phyloP scores from a whole-genome alignment of 257 asterid species.

The Gentiana dahurica region DNA sequence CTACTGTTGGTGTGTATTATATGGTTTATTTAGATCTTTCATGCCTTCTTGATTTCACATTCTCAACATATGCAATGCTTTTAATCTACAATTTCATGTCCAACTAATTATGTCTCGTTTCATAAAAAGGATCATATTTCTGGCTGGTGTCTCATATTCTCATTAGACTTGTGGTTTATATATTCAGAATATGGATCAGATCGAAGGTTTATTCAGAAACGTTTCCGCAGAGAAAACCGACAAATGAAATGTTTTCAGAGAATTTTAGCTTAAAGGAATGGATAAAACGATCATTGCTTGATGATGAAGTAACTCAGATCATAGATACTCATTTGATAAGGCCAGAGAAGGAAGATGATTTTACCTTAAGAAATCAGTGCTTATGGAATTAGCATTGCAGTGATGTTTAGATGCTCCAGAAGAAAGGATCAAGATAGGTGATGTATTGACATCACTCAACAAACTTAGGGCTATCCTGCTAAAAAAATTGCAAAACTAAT shows the following conservation, averaged over 20 bases:
- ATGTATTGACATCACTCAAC: constrained; percentile 15
- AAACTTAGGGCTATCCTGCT: constrained; percentile 14
- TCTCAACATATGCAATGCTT: no score
- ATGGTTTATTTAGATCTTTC: no score
- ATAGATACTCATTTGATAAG: constrained; percentile 19
- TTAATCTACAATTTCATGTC: no score
- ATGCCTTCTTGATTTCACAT: no score
- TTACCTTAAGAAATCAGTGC: constrained; percentile 8
- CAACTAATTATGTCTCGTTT: no score
- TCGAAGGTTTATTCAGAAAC: no score
- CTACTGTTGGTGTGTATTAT: no score
- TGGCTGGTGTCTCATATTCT: not conserved
- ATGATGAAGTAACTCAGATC: not conserved
- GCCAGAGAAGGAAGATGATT: not conserved
- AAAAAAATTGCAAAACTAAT: no score
- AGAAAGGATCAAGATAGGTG: constrained; percentile 24
- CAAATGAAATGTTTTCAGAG: constrained; percentile 19
- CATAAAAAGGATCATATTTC: no score
- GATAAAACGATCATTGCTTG: constrained; percentile 10
- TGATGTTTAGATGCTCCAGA: constrained; percentile 20
- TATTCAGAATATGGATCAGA: constrained; percentile 35
- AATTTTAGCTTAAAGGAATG: constrained; percentile 22
- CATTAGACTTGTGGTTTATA: not conserved
- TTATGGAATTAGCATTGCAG: constrained; percentile 24
- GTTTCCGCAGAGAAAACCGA: constrained; percentile 26